These are phyloP conservation scores for Backusella sp. DNA, from an alignment of 192 early-diverging fungal species.

Conservation along the genomic window DNA sequence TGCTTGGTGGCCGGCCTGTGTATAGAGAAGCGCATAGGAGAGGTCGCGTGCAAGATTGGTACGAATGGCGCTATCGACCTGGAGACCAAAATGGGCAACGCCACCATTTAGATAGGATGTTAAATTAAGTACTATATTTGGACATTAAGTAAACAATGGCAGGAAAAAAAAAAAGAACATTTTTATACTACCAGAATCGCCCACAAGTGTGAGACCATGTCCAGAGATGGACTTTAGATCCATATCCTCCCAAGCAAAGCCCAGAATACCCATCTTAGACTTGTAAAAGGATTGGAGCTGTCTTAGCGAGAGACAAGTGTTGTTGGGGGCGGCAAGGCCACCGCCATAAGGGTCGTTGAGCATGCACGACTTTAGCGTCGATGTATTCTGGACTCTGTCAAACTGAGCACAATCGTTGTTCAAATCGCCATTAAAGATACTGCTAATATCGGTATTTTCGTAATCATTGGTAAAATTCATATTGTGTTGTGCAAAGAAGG, in stretches of 20 bases:
- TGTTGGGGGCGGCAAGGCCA: slow-evolving; percentile 4
- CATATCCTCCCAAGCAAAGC: slow-evolving; percentile 35
- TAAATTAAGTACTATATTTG: slow-evolving; percentile 36
- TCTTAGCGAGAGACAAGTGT: slow-evolving; percentile 22
- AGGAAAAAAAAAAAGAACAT: slow-evolving; percentile 1
- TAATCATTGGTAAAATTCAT: slow-evolving; percentile 33
- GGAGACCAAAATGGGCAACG: slow-evolving; percentile 14
- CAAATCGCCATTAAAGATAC: slow-evolving; percentile 33
- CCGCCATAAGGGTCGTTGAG: slow-evolving; percentile 28
- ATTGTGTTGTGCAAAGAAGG: slow-evolving; percentile 17
- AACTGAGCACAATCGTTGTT: slow-evolving; percentile 13
- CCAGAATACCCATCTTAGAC: slow-evolving; percentile 4
- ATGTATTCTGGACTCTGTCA: neutral
- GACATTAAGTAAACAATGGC: neutral
- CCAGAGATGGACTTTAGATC: neutral
- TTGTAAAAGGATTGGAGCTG: slow-evolving; percentile 6
- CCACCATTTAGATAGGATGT: slow-evolving; percentile 21
- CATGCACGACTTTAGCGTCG: neutral
- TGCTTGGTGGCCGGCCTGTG: slow-evolving; percentile 25
- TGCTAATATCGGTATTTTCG: slow-evolving; percentile 29
- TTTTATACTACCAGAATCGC: slow-evolving; percentile 21
- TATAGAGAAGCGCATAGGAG: slow-evolving; percentile 26
- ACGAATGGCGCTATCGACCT: slow-evolving; percentile 8
- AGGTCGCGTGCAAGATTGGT: slow-evolving; percentile 20
- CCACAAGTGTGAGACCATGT: slow-evolving; percentile 17